Base-by-base conservation (phyloP, 2,329 filamentous ascomycete species). In the Helicocarpus griseus region DNA sequence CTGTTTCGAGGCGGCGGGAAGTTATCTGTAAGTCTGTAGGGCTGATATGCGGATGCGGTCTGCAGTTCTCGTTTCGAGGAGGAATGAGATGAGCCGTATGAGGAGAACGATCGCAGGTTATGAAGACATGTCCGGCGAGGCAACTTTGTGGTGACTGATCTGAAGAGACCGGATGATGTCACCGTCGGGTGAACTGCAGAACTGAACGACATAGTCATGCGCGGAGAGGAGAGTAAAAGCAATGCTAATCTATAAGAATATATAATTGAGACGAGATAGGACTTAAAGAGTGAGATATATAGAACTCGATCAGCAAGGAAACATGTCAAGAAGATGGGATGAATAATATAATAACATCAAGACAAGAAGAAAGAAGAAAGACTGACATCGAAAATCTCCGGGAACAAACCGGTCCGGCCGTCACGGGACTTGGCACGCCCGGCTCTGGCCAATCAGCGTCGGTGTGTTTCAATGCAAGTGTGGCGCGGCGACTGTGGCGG, bases 21-120 rank as follows among this genome's bases (percentile, higher is more conserved):
- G 44, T 76, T 72, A 1, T 76, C 68, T 14, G 77, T 72, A n/a
- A 86, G 66, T 1, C 74, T 73, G 53, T 81, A 77, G 19, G 82
- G 81, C 52, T 78, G 79, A 60, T 83, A 82, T 45, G 80, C 79
- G 17, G 80, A 83, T 29, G 79, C 80, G 11, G 82, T 85, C 64
- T 83, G 81, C 64, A 86, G 76, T 55, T 79, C 77, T 48, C 80
- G 73, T 60, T 79, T 80, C 8, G 76, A 77, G n/a, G 76, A 77
- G 26, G 72, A 69, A 22, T 69, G 63, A 13, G 64, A 53, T 22
- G 65, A 65, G 49, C 67, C 68, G 21, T 67, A 64, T 5, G 74
- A 76, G 14, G 75, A 77, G 63, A 78, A 78, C 29, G 65, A 64
- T 46, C 76, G 72, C 48, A 71, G 58, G 11, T 65, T 60, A 50